Base-by-base conservation (phyloP, 1,284 basidiomycete genomes). In the Cronartium quercuum region DNA sequence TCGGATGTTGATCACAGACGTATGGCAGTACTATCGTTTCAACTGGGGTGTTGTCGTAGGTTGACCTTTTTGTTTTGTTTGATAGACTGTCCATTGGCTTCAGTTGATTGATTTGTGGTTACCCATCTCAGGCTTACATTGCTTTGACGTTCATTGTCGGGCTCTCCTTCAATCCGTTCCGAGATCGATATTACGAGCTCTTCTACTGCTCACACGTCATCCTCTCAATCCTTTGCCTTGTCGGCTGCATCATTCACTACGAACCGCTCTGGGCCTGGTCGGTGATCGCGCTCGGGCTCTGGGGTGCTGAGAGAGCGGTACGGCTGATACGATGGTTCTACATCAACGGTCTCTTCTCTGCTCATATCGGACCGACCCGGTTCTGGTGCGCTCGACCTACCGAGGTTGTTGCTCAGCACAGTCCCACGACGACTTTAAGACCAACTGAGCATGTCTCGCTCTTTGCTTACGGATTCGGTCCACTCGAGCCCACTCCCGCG, bases 21-120 rank as follows among this genome's bases (percentile, higher is more conserved):
- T 88, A 24, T 91, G 87, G 84, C 82, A 84, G 55, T 90, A 89
- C 80, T 83, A 84, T 70, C 87, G 88, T 64, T 94, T 94, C 80
- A 84, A 90, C 67, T 91, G 85, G 79, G 91, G 88, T 12, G 88
- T 88, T 83, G 85, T 86, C 40, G 90, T 90, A 80, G 79, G 88
- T 84, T n/a, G 18, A 6, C 74, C 29, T 71, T 75, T 75, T n/a
- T 41, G 34, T 57, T 75, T 40, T n/a, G 60, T 29, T 21, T 12
- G 9, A 62, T 55, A 75, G 3, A 60, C 47, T 35, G 10, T 61
- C 51, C 68, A 29, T 24, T 24, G 41, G 60, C 40, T 58, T 18
- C 60, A 70, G 3, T 29, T 61, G 38, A n/a, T n/a, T n/a, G n/a
- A n/a, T n/a, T n/a, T n/a, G n/a, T n/a, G n/a, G n/a, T n/a, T n/a